Evolutionary conservation across 331 rosid genomes (phyloP).

Genomic region (Malus hybrid): DNA sequence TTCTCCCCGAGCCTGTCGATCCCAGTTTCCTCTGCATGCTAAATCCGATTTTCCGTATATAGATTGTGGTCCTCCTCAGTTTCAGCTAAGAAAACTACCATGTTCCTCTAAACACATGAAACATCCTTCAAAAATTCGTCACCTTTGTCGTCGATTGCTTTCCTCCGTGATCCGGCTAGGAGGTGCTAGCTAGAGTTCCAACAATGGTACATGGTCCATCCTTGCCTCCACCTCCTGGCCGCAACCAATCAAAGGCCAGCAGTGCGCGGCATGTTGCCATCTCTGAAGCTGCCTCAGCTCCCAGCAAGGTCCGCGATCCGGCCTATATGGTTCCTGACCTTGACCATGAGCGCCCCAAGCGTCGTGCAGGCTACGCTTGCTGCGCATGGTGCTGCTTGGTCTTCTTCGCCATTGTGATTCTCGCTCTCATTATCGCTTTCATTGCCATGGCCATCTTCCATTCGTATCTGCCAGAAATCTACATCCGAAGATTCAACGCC

Average conservation of each 20-base stretch:
- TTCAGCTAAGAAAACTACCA: neutral
- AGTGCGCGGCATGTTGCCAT: conserved; percentile 2
- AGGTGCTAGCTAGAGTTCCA: conserved; percentile 4
- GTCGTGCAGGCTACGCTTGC: conserved; percentile 8
- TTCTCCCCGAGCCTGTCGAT: neutral
- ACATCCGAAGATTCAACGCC: conserved; percentile 12
- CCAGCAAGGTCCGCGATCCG: neutral
- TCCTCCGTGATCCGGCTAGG: conserved; percentile 11
- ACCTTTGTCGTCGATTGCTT: neutral
- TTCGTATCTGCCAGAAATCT: conserved; percentile 5
- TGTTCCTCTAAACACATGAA: neutral
- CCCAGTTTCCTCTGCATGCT: neutral
- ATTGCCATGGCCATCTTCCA: conserved; percentile 6
- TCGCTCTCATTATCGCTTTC: conserved; percentile 12
- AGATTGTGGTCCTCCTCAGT: conserved; percentile 7
- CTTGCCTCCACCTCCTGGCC: conserved; percentile 12
- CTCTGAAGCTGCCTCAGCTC: neutral
- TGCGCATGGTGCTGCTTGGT: conserved; percentile 13
- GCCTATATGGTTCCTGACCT: neutral
- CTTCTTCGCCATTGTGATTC: conserved; percentile 12
- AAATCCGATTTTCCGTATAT: neutral
- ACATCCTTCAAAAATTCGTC: neutral
- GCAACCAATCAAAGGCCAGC: conserved; percentile 9
- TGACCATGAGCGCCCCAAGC: neutral
- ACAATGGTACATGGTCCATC: neutral